Conservation (phyloP, 1,139 yeast species). For the Nakaseomyces uthaithaninus region DNA sequence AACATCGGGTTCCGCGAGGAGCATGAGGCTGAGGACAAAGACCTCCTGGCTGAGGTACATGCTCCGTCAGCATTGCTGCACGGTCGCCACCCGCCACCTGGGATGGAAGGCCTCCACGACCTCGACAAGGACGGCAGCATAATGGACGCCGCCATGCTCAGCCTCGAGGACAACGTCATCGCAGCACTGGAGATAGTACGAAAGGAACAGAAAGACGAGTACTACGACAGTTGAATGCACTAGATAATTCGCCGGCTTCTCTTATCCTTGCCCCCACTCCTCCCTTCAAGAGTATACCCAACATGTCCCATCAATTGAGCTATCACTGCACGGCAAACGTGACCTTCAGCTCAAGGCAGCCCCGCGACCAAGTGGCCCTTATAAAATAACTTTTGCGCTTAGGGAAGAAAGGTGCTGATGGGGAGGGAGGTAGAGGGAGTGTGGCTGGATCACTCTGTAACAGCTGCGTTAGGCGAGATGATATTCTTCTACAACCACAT, state of each 20-base stretch:
- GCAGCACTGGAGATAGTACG: slow-evolving; percentile 66
- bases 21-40: slow-evolving; percentile 14
- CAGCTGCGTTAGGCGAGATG: slow-evolving; percentile 13
- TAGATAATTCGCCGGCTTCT: too few relatives aligned
- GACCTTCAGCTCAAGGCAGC: too few relatives aligned
- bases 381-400: too few relatives aligned
- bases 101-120: slow-evolving; percentile 10
- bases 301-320: too few relatives aligned
- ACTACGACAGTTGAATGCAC: background rate
- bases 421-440: too few relatives aligned
- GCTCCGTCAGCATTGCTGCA: background rate
- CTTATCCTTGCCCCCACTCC: too few relatives aligned
- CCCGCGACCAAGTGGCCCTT: too few relatives aligned
- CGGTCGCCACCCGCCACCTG: slow-evolving; percentile 9
- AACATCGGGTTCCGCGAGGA: slow-evolving; percentile 23
- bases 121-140: slow-evolving; percentile 15
- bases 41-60: background rate
- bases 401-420: too few relatives aligned
- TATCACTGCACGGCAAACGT: too few relatives aligned
- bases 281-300: too few relatives aligned
- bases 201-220: slow-evolving; percentile 17
- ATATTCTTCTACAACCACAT: slow-evolving; percentile 27
- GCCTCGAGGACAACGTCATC: slow-evolving; percentile 43
- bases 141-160: slow-evolving; percentile 31
- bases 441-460: too few relatives aligned